Conservation (phyloP, 495 filamentous ascomycete genomes). For the Annulohypoxylon nitens region DNA sequence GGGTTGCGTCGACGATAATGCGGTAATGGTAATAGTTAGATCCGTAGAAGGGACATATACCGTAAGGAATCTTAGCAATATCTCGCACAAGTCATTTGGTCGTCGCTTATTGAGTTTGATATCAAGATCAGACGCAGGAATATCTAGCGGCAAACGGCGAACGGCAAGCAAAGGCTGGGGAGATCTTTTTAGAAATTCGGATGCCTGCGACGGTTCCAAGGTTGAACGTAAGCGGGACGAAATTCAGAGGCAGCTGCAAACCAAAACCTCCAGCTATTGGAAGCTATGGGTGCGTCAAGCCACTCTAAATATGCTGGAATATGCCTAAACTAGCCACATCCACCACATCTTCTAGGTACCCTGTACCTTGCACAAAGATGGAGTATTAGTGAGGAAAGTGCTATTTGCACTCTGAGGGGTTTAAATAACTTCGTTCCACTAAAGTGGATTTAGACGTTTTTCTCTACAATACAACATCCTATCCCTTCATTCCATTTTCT, state of each 20-base stretch:
- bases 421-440: no score
- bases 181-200: slow-evolving; percentile 36
- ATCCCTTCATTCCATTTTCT: no score
- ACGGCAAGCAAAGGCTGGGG: neutral
- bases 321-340: neutral
- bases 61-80: slow-evolving; percentile 29
- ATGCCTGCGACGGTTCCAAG: slow-evolving; percentile 32
- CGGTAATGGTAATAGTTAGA: slow-evolving; percentile 11
- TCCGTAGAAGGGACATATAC: slow-evolving; percentile 13
- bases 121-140: slow-evolving; percentile 23
- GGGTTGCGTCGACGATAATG: slow-evolving; percentile 19
- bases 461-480: no score
- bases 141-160: slow-evolving; percentile 18
- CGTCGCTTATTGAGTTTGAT: slow-evolving; percentile 24
- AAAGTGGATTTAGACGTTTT: no score
- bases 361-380: neutral
- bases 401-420: no score
- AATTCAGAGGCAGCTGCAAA: neutral
- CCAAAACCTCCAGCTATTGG: neutral
- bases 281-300: neutral
- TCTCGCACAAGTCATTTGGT: slow-evolving; percentile 39
- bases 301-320: neutral
- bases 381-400: no score
- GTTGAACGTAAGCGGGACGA: slow-evolving; percentile 34
- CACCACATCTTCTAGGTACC: neutral